Base-by-base conservation (phyloP, 1,284 basidiomycete genomes). In the Irpex sp. region DNA sequence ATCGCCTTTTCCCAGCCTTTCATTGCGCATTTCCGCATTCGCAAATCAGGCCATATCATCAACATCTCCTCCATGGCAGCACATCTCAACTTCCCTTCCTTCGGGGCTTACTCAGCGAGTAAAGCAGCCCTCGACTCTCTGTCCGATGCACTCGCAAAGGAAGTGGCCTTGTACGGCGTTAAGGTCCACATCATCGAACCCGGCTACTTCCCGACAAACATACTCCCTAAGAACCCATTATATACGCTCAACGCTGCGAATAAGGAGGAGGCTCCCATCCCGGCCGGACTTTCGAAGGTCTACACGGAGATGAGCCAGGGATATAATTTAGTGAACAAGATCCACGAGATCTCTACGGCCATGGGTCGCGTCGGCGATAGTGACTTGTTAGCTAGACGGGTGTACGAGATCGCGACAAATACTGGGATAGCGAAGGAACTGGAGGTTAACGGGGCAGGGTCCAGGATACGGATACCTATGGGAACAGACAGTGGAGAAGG, bases 1-100 rank as follows among this genome's bases (percentile, higher is more conserved):
- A 62, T 75, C 54, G 70, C 71, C 13, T 67, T 76, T 61, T 74
- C 70, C 6, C 71, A 76, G 53, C 66, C 72, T 0, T 63, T 76
- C 1, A 67, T 76, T 31, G 70, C 73, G 0, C 61, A 68, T 33
- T 68, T 75, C 57, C 71, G 72, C 36, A 63, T 55, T 7, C 69
- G 69, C 31, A 58, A 65, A 19, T 65, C 69, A 8, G 72, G 73
- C 19, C 66, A 70, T 33, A 71, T 74, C 61, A 59, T 74, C 31
- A 74, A 71, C 61, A 37, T 75, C 31, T 72, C 68, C 37, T 69
- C 67, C 11, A 64, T 70, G 13, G 67, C 64, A 11, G 66, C 62
- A 0, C 49, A 69, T 47, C 61, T 58, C 2, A 64, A 62, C 33
- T 46, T 21, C n/a, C 55, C 68, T 5, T 65, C 68, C 1, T 69